Evolutionary conservation across 345 rosid genomes (phyloP).

Genomic region (Moringa oleifera): DNA sequence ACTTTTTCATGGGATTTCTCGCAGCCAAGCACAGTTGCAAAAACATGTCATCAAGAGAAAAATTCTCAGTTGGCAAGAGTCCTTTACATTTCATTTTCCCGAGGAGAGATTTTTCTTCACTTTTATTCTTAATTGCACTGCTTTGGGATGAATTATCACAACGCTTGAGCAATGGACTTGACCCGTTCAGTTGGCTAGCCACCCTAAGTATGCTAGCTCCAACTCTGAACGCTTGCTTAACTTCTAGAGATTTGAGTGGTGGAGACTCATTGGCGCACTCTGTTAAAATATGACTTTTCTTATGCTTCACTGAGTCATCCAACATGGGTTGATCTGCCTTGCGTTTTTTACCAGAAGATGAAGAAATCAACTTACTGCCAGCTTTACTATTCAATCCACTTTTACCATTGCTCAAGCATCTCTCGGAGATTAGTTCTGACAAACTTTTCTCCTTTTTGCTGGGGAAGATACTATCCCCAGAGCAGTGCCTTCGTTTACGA

Average conservation of each 20-base stretch:
- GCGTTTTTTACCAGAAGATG: conserved; percentile 33
- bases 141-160: conserved; percentile 13
- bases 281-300: conserved; percentile 16
- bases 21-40: conserved; percentile 35
- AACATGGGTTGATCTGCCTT: conserved; percentile 27
- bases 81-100: conserved; percentile 15
- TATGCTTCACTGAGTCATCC: conserved; percentile 24
- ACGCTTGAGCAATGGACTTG: conserved; percentile 21
- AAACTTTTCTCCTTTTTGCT: conserved; percentile 55
- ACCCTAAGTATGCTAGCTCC: conserved; percentile 43
- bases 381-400: conserved; percentile 21
- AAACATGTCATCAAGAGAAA: conserved; percentile 29
- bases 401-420: conserved; percentile 26
- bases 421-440: conserved; percentile 47
- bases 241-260: too few relatives aligned
- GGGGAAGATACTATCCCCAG: conserved; percentile 18
- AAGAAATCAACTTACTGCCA: conserved; percentile 14
- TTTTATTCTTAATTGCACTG: conserved; percentile 16
- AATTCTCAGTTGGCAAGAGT: conserved; percentile 16
- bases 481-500: conserved; percentile 30
- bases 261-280: conserved; percentile 22
- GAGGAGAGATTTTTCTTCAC: conserved; percentile 22
- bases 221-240: conserved; percentile 31
- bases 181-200: conserved; percentile 38
- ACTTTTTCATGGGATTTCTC: conserved; percentile 26